Evolutionary conservation across 2,329 filamentous ascomycete species (phyloP), one percentile per base, ranked within the genome.

Genomic region (Emydomyces testavorans): DNA sequence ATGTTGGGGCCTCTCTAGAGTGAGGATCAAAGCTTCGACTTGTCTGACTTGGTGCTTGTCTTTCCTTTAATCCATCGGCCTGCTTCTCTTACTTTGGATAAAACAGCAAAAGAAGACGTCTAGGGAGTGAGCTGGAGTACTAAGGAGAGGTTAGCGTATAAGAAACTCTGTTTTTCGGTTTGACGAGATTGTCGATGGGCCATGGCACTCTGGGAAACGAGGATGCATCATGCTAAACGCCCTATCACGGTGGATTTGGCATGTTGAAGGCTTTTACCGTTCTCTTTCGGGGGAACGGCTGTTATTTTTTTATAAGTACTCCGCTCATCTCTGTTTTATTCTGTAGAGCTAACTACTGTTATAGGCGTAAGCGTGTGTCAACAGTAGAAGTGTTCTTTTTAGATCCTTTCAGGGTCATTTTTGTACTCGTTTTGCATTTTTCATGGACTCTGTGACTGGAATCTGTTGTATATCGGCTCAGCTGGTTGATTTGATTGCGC

Each of bases 21-120:
- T 88, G 87, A 84, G 84, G 72, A 82, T 93, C 86, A 93, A 87
- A 88, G 86, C 73, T 80, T 87, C 72, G 85, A 77, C 86, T 90
- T 89, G 85, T 90, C 85, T 71, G 76, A 71, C 57, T 60, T 61
- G 62, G 55, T 54, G 54, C 50, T 59, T 57, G 61, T 60, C 59
- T 53, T 52, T 57, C 50, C 54, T 42, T 52, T 45, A 39, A 45
- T 41, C 26, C 15, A 40, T 26, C 18, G n/a, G 6, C 32, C 29
- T 15, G 13, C 11, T 32, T 5, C 34, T 37, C n/a, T 26, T n/a
- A n/a, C n/a, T n/a, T n/a, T 37, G 2, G 10, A 18, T 10, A 13
- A 11, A 24, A 34, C 28, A 15, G 8, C 20, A 43, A 3, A 18
- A 28, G 28, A 32, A 16, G n/a, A 50, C 11, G 48, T 15, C 40